phyloP scores from a whole-genome alignment of 202 grass and related monocot genomes.

The Panicum hallii region DNA sequence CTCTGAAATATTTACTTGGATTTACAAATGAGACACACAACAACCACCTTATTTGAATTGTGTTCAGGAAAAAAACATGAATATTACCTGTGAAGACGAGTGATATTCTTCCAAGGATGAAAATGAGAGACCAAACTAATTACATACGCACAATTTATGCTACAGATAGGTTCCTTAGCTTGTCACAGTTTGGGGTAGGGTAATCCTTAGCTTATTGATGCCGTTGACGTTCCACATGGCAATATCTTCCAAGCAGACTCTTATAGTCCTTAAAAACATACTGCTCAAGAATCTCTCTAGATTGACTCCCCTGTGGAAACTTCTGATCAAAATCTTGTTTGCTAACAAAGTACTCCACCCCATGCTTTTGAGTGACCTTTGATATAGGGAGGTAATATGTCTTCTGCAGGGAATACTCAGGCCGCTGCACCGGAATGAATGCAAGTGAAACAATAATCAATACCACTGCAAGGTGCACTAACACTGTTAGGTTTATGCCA shows the following conservation, averaged over 20 bases:
- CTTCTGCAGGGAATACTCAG: slow-evolving; percentile 80
- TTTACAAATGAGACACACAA: not conserved
- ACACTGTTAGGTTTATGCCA: slow-evolving; percentile 46
- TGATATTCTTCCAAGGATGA: not conserved
- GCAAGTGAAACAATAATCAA: slow-evolving; percentile 64
- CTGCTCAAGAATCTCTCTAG: slow-evolving; percentile 75
- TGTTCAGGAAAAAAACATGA: not conserved
- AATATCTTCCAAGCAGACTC: slow-evolving; percentile 61
- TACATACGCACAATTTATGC: slow-evolving; percentile 46
- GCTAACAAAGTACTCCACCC: slow-evolving; percentile 83
- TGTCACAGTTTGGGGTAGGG: slow-evolving; percentile 85
- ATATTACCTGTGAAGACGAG: slow-evolving; percentile 26
- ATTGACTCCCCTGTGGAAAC: slow-evolving; percentile 66
- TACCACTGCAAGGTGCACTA: slow-evolving; percentile 59
- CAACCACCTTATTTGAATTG: slow-evolving; percentile 18
- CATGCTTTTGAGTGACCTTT: slow-evolving; percentile 68
- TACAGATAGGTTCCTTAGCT: slow-evolving; percentile 55
- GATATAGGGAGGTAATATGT: slow-evolving; percentile 61
- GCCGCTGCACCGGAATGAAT: slow-evolving; percentile 58
- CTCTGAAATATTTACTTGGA: slow-evolving; percentile 7
- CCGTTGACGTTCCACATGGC: slow-evolving; percentile 72
- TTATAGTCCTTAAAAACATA: slow-evolving; percentile 77
- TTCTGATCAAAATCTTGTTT: slow-evolving; percentile 77
- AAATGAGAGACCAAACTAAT: slow-evolving; percentile 34
- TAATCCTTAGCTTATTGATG: slow-evolving; percentile 62